Evolutionary conservation across 2,329 filamentous ascomycete genomes (phyloP).

Genomic region (Beauveria australis): DNA sequence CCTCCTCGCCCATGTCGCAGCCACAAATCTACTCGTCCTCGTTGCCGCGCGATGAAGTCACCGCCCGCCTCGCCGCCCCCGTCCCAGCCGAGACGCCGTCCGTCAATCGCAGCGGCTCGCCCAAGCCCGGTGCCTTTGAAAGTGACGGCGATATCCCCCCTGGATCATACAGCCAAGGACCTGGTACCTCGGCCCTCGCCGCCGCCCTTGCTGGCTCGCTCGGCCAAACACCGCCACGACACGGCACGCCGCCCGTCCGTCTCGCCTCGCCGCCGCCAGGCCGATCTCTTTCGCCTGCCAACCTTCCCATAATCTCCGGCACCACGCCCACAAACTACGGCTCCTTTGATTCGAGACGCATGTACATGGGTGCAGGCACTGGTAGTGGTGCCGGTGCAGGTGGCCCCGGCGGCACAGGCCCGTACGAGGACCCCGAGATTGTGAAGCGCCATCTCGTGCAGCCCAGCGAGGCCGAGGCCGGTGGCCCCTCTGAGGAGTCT

Average conservation of each 20-base stretch:
- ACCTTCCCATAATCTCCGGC: slow-evolving; percentile 25
- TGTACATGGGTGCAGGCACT: slow-evolving; percentile 36
- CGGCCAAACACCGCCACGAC: slow-evolving; percentile 60
- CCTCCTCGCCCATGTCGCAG: slow-evolving; percentile 41
- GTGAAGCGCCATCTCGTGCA: slow-evolving; percentile 82
- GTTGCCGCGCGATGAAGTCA: slow-evolving; percentile 49
- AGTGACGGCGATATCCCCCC: slow-evolving; percentile 62
- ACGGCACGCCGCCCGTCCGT: slow-evolving; percentile 53
- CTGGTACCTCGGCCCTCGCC: slow-evolving; percentile 79
- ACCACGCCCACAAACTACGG: slow-evolving; percentile 69
- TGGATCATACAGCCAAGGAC: slow-evolving; percentile 59
- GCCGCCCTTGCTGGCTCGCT: slow-evolving; percentile 73
- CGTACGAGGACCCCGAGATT: slow-evolving; percentile 84
- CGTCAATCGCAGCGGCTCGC: slow-evolving; percentile 26
- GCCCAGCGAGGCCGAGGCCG: slow-evolving; percentile 41
- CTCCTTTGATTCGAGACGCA: slow-evolving; percentile 63
- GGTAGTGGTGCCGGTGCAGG: slow-evolving; percentile 33
- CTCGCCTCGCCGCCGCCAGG: slow-evolving; percentile 48
- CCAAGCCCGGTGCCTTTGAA: slow-evolving; percentile 22
- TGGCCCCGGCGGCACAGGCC: slow-evolving; percentile 33
- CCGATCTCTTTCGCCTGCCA: slow-evolving; percentile 30
- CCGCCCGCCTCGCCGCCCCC: slow-evolving; percentile 53
- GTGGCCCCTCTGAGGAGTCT: slow-evolving; percentile 38
- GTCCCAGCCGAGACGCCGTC: slow-evolving; percentile 33
- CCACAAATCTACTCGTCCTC: slow-evolving; percentile 42